phyloP scores from a whole-genome alignment of 257 asterid genomes.

The Ilex aquifolium region DNA sequence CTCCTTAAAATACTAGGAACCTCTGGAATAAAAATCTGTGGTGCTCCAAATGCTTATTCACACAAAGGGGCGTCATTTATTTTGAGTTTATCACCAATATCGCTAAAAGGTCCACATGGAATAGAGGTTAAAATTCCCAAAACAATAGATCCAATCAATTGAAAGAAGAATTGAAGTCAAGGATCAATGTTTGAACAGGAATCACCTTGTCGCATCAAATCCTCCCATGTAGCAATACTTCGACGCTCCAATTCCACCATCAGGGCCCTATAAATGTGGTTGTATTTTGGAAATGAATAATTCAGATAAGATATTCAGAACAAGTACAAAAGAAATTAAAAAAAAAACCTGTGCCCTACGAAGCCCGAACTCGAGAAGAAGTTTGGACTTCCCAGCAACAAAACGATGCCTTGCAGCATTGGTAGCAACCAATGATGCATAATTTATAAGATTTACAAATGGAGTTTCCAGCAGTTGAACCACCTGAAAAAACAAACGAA shows the following conservation, averaged over 20 bases:
- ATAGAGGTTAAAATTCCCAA: background rate
- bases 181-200: constrained; percentile 5
- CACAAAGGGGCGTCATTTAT: too few species aligned
- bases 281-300: constrained; percentile 11
- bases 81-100: too few species aligned
- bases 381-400: constrained; percentile 94
- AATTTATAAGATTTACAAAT: constrained; percentile 79
- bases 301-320: constrained; percentile 14
- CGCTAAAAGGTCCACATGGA: constrained; percentile 2
- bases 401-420: constrained; percentile 98
- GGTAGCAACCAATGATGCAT: constrained; percentile 93
- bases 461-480: constrained; percentile 97
- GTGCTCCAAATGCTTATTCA: too few species aligned
- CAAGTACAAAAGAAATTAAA: constrained; percentile 9
- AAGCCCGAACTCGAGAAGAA: constrained; percentile 93
- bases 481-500: constrained; percentile 42
- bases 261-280: constrained; percentile 76
- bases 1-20: too few species aligned
- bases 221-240: constrained; percentile 97
- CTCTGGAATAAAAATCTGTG: too few species aligned
- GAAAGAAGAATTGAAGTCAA: background rate
- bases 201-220: constrained; percentile 97
- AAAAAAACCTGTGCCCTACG: constrained; percentile 83
- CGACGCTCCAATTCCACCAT: constrained; percentile 96
- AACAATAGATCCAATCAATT: background rate